Evolutionary conservation across 129 eudicot genomes (phyloP).

Genomic region (Flaveria ramosissima): DNA sequence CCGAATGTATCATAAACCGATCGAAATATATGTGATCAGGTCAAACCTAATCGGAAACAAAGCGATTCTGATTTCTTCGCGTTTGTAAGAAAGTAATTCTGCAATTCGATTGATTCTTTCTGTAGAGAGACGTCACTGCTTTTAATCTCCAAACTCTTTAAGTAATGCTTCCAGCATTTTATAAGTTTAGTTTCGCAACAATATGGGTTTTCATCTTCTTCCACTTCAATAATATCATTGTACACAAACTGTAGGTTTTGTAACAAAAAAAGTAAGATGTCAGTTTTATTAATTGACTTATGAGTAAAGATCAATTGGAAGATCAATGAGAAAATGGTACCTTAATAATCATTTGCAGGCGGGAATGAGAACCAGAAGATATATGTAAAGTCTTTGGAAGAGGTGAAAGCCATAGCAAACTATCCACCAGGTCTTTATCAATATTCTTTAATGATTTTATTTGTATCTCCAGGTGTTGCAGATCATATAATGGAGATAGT

Average conservation of each 20-base stretch:
- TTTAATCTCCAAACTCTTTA: conserved; percentile 26
- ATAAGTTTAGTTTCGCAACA: conserved; percentile 29
- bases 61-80: background rate
- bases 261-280: background rate
- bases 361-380: background rate
- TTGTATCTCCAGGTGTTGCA: conserved; percentile 29
- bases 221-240: background rate
- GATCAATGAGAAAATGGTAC: conserved; percentile 11
- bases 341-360: conserved; percentile 25
- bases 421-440: conserved; percentile 27
- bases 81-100: conserved; percentile 19
- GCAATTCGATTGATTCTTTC: conserved; percentile 13
- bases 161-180: conserved; percentile 40
- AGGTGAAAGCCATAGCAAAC: conserved; percentile 44
- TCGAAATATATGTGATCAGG: conserved; percentile 2
- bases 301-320: background rate
- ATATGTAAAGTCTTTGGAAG: conserved; percentile 31
- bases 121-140: conserved; percentile 16
- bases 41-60: conserved; percentile 5
- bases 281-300: background rate
- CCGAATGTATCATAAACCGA: background rate
- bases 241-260: conserved; percentile 29
- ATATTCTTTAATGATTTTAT: conserved; percentile 17
- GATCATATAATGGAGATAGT: conserved; percentile 34
- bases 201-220: conserved; percentile 23